Conservation (phyloP, 352 stramenopile species). For the Phytophthora europaea region DNA sequence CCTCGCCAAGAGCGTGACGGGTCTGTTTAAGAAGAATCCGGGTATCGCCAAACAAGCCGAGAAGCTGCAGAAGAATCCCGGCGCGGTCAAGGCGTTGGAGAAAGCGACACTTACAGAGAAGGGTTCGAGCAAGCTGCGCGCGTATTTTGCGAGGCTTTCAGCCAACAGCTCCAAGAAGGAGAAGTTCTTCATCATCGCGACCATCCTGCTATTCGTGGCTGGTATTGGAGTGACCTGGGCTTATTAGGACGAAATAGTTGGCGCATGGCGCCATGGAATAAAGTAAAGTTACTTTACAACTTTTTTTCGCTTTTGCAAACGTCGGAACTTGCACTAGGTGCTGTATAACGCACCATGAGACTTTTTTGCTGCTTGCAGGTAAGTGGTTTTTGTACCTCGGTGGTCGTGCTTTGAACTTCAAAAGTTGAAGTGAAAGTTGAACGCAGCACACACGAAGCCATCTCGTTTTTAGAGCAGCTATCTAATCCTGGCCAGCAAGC, state of each 20-base stretch:
- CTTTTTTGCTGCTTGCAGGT: too few species aligned
- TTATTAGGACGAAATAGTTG: background rate
- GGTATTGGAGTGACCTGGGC: background rate
- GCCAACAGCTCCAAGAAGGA: background rate
- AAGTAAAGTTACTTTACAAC: background rate
- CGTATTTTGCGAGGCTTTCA: background rate
- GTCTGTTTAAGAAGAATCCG: background rate
- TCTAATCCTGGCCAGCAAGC: slow-evolving; percentile 22
- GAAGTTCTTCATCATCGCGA: background rate
- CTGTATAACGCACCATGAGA: too few species aligned
- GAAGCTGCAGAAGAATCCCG: background rate
- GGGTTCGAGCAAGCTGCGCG: background rate
- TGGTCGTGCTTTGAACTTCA: background rate
- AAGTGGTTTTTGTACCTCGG: too few species aligned
- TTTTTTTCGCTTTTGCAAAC: background rate
- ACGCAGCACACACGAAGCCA: background rate
- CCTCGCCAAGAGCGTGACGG: background rate
- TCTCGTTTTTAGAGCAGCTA: background rate
- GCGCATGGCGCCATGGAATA: background rate
- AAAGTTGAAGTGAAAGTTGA: background rate
- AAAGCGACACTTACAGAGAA: background rate
- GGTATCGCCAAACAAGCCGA: background rate
- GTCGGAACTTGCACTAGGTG: too few species aligned
- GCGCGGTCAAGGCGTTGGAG: background rate
- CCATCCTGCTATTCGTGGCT: background rate